Evolutionary conservation across 2,329 filamentous ascomycete species (phyloP).

Genomic region (Sclerotinia glacialis): DNA sequence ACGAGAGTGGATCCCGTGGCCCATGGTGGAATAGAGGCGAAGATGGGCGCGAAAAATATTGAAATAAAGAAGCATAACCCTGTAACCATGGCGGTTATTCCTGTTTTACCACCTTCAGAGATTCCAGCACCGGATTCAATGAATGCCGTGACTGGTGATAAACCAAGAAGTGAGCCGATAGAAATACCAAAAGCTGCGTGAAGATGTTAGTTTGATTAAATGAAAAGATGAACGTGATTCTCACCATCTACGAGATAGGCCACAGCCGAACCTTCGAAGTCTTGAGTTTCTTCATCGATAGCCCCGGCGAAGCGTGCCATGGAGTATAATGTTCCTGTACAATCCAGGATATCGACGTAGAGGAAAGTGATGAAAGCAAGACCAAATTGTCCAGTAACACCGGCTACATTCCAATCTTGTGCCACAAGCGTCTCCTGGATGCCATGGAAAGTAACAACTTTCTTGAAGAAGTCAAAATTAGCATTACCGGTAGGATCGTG

Average conservation of each 20-base stretch:
- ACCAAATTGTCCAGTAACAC: constrained; percentile 72
- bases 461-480: constrained; percentile 81
- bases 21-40: constrained; percentile 85
- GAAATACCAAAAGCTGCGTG: constrained; percentile 65
- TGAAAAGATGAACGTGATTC: background rate
- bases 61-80: constrained; percentile 83
- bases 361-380: constrained; percentile 85
- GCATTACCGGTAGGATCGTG: constrained; percentile 65
- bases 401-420: constrained; percentile 69
- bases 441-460: constrained; percentile 79
- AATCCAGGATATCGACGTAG: constrained; percentile 86
- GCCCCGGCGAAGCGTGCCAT: constrained; percentile 83
- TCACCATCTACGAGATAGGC: constrained; percentile 73
- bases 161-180: constrained; percentile 74
- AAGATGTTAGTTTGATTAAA: background rate
- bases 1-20: constrained; percentile 83
- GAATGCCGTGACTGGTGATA: constrained; percentile 80
- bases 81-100: constrained; percentile 76
- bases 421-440: constrained; percentile 69
- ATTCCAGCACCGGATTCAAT: constrained; percentile 89
- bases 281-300: constrained; percentile 77
- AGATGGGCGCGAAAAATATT: constrained; percentile 87
- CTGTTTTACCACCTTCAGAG: constrained; percentile 80
- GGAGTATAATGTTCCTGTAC: constrained; percentile 81
- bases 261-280: constrained; percentile 80